Evolutionary conservation across 2,329 filamentous ascomycete genomes (phyloP).

Genomic region (Aspergillus sp.): DNA sequence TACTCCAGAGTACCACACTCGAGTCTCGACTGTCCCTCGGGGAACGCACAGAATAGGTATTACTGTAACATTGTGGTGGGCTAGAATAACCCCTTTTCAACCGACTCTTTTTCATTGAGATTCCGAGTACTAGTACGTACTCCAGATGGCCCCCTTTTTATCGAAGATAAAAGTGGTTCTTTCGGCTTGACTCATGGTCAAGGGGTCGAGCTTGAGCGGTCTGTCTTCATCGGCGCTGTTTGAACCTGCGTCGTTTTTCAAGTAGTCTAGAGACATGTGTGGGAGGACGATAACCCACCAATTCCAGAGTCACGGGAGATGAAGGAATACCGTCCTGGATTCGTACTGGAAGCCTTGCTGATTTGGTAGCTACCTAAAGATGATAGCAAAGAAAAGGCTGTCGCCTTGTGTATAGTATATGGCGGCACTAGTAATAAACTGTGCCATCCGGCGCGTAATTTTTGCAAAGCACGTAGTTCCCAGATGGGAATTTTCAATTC

Average conservation of each 20-base stretch:
- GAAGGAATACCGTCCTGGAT: too few relatives aligned
- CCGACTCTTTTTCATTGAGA: neutral
- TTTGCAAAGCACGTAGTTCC: neutral
- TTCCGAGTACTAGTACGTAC: neutral
- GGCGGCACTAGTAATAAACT: neutral
- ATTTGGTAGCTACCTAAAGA: neutral
- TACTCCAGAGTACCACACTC: neutral
- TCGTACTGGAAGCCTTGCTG: neutral
- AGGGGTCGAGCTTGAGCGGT: neutral
- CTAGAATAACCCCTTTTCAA: neutral
- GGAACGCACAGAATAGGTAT: neutral
- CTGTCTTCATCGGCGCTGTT: too few relatives aligned
- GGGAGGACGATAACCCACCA: too few relatives aligned
- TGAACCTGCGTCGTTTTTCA: too few relatives aligned
- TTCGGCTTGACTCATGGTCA: too few relatives aligned
- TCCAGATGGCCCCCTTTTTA: neutral
- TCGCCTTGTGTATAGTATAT: too few relatives aligned
- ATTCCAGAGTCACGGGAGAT: too few relatives aligned
- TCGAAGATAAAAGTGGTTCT: too few relatives aligned
- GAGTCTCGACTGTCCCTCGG: neutral
- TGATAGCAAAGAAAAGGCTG: too few relatives aligned
- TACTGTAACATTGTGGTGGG: neutral
- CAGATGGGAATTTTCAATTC: conserved; percentile 2
- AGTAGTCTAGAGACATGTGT: too few relatives aligned
- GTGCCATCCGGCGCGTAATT: neutral